Evolutionary conservation across 768 basidiomycete species (phyloP), one percentile per base, ranked within the genome.

Genomic region (Lentinula sp.): DNA sequence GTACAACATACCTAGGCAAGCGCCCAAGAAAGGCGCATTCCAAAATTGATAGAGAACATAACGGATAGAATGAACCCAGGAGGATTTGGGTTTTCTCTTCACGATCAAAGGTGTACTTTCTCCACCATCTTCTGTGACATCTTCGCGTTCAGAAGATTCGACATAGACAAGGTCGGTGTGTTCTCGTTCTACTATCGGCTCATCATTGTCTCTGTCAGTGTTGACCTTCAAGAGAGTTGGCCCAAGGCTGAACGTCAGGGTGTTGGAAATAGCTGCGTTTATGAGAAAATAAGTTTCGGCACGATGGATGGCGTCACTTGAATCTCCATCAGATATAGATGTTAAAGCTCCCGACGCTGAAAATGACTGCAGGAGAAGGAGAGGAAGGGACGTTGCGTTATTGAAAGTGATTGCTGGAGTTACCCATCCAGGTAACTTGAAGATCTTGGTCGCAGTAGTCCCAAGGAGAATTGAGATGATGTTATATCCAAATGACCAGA

Each of bases 391-490:
- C 2, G 57, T 50, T 28, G 61, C 16, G 16, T 57, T 62, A 10
- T 57, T 57, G 55, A 62, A 62, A 23, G 57, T 52, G 35, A 57
- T 37, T 39, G 61, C 57, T 35, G 57, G 33, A 8, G 61, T 56
- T 6, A 57, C 42, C 54, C 56, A 62, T 45, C n/a, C 15, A 20
- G 45, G 43, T 18, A 59, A 32, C 16, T 39, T 37, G n/a, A 57
- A 60, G 6, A 49, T 15, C 8, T 42, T 62, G 8, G 61, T 57
- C 16, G 46, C 41, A 36, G 16, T 39, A 9, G 45, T 35, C 28
- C 57, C 57, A 13, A 49, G 56, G 16, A 36, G 15, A 2, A 56
- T 48, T 12, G 57, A 33, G 23, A 48, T 37, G 9, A 39, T 56
- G 13, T 56, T 56, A 23, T 56, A 56, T 20, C 37, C 39, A 20